phyloP scores from a whole-genome alignment of 2,329 filamentous ascomycete genomes.

The Metarhizium anisopliae region DNA sequence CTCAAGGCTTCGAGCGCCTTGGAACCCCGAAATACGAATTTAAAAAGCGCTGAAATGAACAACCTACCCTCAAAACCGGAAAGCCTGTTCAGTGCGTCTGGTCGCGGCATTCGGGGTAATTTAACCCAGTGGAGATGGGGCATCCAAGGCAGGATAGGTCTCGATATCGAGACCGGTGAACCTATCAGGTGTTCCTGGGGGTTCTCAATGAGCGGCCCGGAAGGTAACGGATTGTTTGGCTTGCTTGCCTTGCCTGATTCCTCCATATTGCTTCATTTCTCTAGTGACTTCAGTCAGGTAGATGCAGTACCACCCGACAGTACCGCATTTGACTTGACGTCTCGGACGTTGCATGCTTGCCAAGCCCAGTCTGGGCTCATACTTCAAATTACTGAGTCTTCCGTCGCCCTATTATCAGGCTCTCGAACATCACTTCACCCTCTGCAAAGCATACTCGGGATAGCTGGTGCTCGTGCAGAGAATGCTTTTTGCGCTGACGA shows the following conservation, averaged over 20 bases:
- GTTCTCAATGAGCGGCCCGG: conserved; percentile 23
- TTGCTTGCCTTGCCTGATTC: conserved; percentile 41
- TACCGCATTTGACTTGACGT: conserved; percentile 41
- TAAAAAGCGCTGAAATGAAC: conserved; percentile 4
- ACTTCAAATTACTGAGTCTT: conserved; percentile 46
- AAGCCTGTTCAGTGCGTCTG: conserved; percentile 57
- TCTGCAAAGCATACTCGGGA: conserved; percentile 20
- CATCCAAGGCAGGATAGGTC: conserved; percentile 56
- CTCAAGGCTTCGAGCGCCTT: not conserved
- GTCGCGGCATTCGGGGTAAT: conserved; percentile 51
- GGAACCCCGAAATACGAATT: not conserved
- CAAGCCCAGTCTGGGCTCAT: conserved; percentile 27
- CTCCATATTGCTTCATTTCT: conserved; percentile 39
- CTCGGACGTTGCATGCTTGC: conserved; percentile 40
- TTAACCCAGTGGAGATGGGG: conserved; percentile 63
- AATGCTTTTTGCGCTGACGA: conserved; percentile 32
- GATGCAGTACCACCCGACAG: conserved; percentile 30
- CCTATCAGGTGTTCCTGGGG: conserved; percentile 46
- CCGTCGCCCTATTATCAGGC: conserved; percentile 29
- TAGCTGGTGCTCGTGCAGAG: conserved; percentile 22
- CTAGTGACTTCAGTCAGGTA: conserved; percentile 36
- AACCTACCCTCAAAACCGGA: conserved; percentile 30
- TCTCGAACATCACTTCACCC: conserved; percentile 24
- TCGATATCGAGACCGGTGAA: conserved; percentile 42
- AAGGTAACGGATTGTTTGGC: conserved; percentile 19